Evolutionary conservation across 1,284 basidiomycete genomes (phyloP), one percentile per base, ranked within the genome.

Genomic region (Leccinum solheimii): DNA sequence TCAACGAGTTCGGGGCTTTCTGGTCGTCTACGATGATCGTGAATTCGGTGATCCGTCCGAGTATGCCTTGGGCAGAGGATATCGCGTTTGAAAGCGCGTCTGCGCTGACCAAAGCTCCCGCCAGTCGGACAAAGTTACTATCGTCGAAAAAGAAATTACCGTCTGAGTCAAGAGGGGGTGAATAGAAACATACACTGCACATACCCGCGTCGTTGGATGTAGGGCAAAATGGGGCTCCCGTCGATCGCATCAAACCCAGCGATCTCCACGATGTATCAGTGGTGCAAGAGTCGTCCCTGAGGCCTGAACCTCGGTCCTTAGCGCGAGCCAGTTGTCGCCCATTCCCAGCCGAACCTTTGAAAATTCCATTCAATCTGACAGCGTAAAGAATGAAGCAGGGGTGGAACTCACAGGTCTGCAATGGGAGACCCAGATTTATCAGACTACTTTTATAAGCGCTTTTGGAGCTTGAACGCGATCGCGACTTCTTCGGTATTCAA

Each of bases 131-230:
- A 21, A 21, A 21, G 21, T 21, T 21, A 21, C 21, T 21, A 21
- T 21, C 2, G 21, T 21, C 21, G 21, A 2, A 21, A 21, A 21
- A 21, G 2, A 21, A 21, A 21, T 21, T 21, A 21, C 21, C 21
- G 21, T 21, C 21, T 21, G 21, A 21, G 21, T 21, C 21, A 21
- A 21, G 21, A 21, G 21, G 21, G 21, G 21, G 21, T 21, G 21
- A 21, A 40, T 36, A 10, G 32, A 38, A 45, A 30, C 9, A 8
- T 11, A 34, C 8, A 34, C 11, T 26, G 26, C 6, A 21, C 64
- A 32, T 56, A 70, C 69, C 64, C 62, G 10, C 62, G 60, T 5
- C 68, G 67, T 23, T 68, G 62, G 14, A 73, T 50, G 45, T 69
- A 72, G 48, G 59, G 61, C 45, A 72, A 32, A 7, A 72, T 60